Evolutionary conservation across 1,139 yeast species (phyloP).

Genomic region (Zhuliangozyma parablackwelliae): DNA sequence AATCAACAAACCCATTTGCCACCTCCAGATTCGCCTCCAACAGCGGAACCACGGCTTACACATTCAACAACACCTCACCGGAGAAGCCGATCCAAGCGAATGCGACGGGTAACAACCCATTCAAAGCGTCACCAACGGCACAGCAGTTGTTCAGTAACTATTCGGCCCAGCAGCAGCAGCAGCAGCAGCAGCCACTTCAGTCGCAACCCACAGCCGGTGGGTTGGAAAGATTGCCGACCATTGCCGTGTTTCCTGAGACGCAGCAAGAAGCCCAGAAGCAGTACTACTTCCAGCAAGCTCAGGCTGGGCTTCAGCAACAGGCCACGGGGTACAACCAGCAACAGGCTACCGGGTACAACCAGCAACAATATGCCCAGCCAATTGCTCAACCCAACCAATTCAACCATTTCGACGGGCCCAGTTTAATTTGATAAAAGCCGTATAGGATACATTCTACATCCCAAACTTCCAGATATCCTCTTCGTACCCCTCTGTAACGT

Average conservation of each 20-base stretch:
- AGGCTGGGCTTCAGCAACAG: constrained; percentile 31
- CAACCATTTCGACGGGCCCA: constrained; percentile 23
- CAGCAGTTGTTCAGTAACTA: constrained; percentile 28
- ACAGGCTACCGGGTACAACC: constrained; percentile 9
- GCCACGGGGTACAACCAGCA: constrained; percentile 16
- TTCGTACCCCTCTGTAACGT: constrained; percentile 65
- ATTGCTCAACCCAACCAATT: neutral
- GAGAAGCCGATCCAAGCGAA: constrained; percentile 20
- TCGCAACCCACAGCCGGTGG: constrained; percentile 67
- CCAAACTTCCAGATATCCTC: constrained; percentile 50
- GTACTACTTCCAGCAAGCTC: constrained; percentile 34
- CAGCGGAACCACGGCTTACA: constrained; percentile 34
- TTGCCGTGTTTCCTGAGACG: constrained; percentile 65
- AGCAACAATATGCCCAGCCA: constrained; percentile 12
- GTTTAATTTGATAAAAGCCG: constrained; percentile 15
- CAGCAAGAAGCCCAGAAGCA: constrained; percentile 39
- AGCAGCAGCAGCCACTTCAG: constrained; percentile 15
- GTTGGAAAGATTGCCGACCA: constrained; percentile 54
- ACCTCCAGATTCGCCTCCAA: constrained; percentile 33
- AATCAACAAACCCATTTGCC: constrained; percentile 48
- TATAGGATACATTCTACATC: neutral
- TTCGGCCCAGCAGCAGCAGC: constrained; percentile 12
- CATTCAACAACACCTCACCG: constrained; percentile 19
- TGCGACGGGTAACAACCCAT: constrained; percentile 45
- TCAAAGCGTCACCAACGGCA: constrained; percentile 38